A percentile compares a stretch with the other conserved stretches of the same genome.
These are phyloP conservation scores for Solanum habrochaites DNA, from an alignment of 257 asterid species.

Conservation along the genomic window DNA sequence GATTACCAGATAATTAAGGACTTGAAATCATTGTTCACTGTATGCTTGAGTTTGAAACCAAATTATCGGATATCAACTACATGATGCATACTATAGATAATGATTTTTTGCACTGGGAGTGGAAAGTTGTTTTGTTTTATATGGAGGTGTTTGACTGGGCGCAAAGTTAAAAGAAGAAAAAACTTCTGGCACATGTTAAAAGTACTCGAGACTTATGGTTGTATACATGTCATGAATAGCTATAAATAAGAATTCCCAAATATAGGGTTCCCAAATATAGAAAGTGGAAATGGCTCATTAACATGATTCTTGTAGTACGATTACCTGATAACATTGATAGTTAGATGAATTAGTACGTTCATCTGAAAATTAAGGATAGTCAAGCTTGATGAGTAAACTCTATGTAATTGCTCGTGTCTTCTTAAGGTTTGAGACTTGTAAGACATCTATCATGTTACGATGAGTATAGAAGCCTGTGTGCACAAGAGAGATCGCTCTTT, in stretches of 20 bases:
- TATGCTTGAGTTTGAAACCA: neutral
- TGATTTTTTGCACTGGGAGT: neutral
- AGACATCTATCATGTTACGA: neutral
- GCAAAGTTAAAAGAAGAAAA: neutral
- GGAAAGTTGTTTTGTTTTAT: neutral
- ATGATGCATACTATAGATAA: neutral
- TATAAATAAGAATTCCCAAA: neutral
- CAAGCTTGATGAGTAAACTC: neutral
- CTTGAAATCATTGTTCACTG: neutral
- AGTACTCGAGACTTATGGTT: neutral
- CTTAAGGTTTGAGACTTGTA: neutral
- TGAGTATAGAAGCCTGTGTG: neutral
- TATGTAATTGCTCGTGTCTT: neutral
- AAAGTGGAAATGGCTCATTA: neutral
- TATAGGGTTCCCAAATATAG: neutral
- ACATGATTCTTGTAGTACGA: neutral
- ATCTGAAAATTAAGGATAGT: neutral
- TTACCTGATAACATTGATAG: neutral
- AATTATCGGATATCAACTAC: neutral
- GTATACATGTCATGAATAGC: neutral
- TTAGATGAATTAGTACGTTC: neutral
- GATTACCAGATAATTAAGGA: neutral
- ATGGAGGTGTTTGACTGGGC: neutral
- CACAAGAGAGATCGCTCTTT: neutral
- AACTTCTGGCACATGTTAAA: neutral